These are phyloP conservation scores for Saccharomyces hybrid DNA, from an alignment of 1,139 yeast species.

Conservation along the genomic window DNA sequence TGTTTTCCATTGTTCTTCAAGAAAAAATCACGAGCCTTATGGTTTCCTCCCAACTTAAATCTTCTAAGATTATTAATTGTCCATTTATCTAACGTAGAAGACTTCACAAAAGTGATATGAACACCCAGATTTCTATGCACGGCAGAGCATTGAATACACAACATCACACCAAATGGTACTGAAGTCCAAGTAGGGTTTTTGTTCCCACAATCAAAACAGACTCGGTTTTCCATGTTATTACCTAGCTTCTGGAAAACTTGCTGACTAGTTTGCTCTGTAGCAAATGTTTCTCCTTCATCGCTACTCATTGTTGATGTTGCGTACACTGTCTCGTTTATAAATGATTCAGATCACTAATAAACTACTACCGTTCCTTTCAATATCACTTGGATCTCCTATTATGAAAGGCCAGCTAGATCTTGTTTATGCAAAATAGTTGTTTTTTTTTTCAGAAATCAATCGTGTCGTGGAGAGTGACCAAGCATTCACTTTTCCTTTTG, in stretches of 20 bases:
- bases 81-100: slow-evolving; percentile 91
- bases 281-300: slow-evolving; percentile 30
- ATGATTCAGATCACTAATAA: neutral
- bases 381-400: neutral
- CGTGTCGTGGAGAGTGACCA: neutral
- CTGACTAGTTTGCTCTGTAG: slow-evolving; percentile 28
- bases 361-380: neutral
- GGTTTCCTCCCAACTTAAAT: slow-evolving; percentile 91
- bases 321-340: neutral
- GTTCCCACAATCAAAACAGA: slow-evolving; percentile 88
- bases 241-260: slow-evolving; percentile 29
- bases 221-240: slow-evolving; percentile 53
- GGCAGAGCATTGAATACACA: slow-evolving; percentile 96
- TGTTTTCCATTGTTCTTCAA: slow-evolving; percentile 78
- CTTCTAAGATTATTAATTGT: slow-evolving; percentile 78
- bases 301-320: neutral
- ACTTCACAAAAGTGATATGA: slow-evolving; percentile 89
- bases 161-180: slow-evolving; percentile 88
- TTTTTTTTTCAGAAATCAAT: slow-evolving; percentile 3
- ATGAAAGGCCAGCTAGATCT: neutral
- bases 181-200: slow-evolving; percentile 99
- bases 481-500: neutral
- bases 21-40: slow-evolving; percentile 74
- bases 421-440: neutral
- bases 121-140: slow-evolving; percentile 93